Conservation (phyloP, 2,329 filamentous ascomycete species). For the Zasmidium angulare region DNA sequence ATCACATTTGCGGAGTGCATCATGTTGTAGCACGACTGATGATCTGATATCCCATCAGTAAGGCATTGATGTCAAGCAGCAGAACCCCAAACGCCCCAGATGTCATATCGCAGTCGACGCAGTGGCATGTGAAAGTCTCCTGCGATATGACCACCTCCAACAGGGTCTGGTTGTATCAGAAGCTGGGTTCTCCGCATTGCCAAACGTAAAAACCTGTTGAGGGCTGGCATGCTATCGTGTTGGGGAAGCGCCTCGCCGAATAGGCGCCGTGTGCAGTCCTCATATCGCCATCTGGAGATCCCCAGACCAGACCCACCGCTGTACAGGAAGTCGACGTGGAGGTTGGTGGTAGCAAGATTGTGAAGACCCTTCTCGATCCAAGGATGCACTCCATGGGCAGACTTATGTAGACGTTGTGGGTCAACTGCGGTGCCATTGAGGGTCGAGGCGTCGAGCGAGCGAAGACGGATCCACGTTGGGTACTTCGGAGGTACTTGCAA, state of each 20-base stretch:
- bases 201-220: background rate
- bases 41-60: constrained; percentile 3
- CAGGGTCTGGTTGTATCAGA: background rate
- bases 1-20: constrained; percentile 20
- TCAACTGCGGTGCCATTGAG: constrained; percentile 13
- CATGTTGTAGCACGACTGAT: constrained; percentile 5
- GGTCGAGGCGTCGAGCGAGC: constrained; percentile 13
- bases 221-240: background rate
- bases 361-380: background rate
- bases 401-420: constrained; percentile 23
- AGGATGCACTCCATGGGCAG: constrained; percentile 17
- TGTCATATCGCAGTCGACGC: background rate
- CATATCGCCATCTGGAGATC: background rate
- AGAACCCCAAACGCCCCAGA: background rate
- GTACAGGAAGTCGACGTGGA: background rate
- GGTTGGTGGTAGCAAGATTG: background rate
- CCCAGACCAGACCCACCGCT: too few relatives aligned
- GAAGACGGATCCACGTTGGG: background rate
- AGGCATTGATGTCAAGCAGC: background rate
- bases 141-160: background rate
- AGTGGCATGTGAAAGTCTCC: constrained; percentile 4
- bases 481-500: constrained; percentile 7
- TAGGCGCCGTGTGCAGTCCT: background rate
- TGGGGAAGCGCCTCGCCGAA: background rate
- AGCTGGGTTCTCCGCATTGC: constrained; percentile 2